These are phyloP conservation scores for Vanderwaltozyma verrucispora DNA, from an alignment of 805 yeast species.

Conservation along the genomic window DNA sequence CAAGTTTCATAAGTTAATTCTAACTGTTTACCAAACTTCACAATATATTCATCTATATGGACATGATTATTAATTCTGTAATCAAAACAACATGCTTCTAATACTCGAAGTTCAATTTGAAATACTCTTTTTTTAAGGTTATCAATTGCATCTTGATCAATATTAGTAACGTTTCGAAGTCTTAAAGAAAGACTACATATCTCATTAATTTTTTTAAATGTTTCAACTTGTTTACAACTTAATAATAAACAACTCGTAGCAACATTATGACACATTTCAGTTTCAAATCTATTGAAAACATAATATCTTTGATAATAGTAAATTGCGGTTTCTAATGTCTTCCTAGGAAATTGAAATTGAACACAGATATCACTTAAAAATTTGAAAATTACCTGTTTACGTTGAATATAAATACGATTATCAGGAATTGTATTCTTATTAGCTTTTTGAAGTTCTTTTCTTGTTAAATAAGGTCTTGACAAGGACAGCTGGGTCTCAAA, in stretches of 20 bases:
- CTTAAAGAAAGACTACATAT: conserved; percentile 36
- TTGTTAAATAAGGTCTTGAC: conserved; percentile 53
- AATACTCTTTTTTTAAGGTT: conserved; percentile 47
- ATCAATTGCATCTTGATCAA: conserved; percentile 33
- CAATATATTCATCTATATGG: conserved; percentile 54
- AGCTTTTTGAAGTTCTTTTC: conserved; percentile 40
- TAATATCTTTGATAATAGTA: conserved; percentile 62
- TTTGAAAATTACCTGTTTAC: conserved; percentile 43
- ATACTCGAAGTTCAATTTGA: conserved; percentile 54
- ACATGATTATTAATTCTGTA: conserved; percentile 44
- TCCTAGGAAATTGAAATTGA: conserved; percentile 53
- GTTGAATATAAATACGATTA: conserved; percentile 38
- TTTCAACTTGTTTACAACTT: conserved; percentile 74
- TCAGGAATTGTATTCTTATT: conserved; percentile 45
- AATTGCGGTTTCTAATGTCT: conserved; percentile 61
- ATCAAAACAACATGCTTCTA: conserved; percentile 74
- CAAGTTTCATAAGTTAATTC: conserved; percentile 38
- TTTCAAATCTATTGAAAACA: conserved; percentile 52
- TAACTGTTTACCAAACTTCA: conserved; percentile 47
- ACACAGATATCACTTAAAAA: conserved; percentile 44
- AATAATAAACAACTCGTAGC: conserved; percentile 59
- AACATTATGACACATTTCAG: conserved; percentile 46
- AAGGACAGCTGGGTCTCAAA: conserved; percentile 26
- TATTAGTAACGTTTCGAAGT: conserved; percentile 20
- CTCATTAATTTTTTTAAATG: conserved; percentile 63